Conservation (phyloP, 768 basidiomycete genomes). For the Mycena rosella region DNA sequence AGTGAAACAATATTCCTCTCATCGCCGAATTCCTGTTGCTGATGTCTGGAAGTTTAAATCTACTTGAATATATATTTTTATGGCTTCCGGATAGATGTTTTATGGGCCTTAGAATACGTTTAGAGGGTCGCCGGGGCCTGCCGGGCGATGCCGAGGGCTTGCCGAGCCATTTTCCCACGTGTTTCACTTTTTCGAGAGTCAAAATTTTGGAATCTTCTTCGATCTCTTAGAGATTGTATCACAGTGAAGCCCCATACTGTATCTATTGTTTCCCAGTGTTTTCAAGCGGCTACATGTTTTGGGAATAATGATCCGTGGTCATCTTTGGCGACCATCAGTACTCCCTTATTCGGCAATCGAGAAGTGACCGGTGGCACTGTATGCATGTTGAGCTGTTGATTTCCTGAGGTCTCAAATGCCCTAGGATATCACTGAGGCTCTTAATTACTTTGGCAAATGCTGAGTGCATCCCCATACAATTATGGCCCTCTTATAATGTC, state of each 20-base stretch:
- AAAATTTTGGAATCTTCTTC: constrained; percentile 16
- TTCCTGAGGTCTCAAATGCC: too few species aligned
- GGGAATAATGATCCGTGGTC: constrained; percentile 22
- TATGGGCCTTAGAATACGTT: too few species aligned
- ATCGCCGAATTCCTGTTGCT: constrained; percentile 38
- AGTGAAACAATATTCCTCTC: constrained; percentile 44
- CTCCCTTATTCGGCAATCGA: constrained; percentile 24
- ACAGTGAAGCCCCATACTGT: constrained; percentile 11
- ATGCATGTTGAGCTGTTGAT: too few species aligned
- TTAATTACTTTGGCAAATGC: too few species aligned
- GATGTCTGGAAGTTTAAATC: constrained; percentile 22
- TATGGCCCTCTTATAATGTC: too few species aligned
- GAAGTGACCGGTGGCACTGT: constrained; percentile 25
- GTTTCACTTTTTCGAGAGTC: constrained; percentile 20
- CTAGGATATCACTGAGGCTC: too few species aligned
- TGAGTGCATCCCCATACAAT: too few species aligned
- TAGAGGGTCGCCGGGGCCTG: neutral
- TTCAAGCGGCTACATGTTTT: neutral
- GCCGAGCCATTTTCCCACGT: constrained; percentile 25
- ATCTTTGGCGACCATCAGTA: constrained; percentile 20
- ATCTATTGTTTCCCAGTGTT: constrained; percentile 13
- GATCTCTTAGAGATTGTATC: constrained; percentile 22
- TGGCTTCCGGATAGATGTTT: neutral
- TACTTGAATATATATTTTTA: neutral
- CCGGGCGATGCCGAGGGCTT: constrained; percentile 18